Conservation (phyloP, 306 rosid species). For the Rubus idaeus region DNA sequence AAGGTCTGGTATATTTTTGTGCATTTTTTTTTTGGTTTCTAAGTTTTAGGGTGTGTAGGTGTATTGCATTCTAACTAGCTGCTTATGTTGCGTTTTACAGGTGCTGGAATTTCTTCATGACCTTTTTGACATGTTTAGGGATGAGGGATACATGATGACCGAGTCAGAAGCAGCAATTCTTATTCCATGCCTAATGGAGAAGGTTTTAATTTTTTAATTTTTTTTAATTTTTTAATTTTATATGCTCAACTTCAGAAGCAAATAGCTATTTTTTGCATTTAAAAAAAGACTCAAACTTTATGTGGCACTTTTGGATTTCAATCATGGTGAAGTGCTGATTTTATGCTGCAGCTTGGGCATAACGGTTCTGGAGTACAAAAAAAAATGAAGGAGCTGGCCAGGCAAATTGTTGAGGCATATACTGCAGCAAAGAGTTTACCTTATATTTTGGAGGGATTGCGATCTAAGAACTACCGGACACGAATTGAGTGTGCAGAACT, state of each 20-base stretch:
- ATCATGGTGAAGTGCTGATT: slow-evolving; percentile 7
- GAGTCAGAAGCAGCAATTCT: slow-evolving; percentile 92
- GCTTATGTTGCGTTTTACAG: slow-evolving; percentile 40
- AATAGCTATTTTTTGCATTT: not conserved
- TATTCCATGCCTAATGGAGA: slow-evolving; percentile 89
- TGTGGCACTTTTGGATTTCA: not conserved
- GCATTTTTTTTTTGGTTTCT: slow-evolving; percentile 4
- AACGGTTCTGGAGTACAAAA: slow-evolving; percentile 93
- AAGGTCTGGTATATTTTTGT: slow-evolving; percentile 53
- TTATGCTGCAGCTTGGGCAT: slow-evolving; percentile 81
- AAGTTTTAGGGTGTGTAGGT: not conserved
- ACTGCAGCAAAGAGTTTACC: slow-evolving; percentile 88
- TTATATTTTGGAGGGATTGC: slow-evolving; percentile 90
- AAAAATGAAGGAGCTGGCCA: slow-evolving; percentile 91
- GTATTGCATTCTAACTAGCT: slow-evolving; percentile 6
- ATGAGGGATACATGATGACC: slow-evolving; percentile 72
- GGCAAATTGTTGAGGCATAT: slow-evolving; percentile 69
- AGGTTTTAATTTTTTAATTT: slow-evolving; percentile 50
- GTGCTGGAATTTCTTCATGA: slow-evolving; percentile 95
- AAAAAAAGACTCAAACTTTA: not conserved
- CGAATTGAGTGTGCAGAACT: slow-evolving; percentile 94
- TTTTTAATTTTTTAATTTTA: not conserved
- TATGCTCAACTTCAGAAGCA: not conserved
- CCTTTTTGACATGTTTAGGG: slow-evolving; percentile 77
- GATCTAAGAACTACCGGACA: slow-evolving; percentile 95